These are phyloP conservation scores for Ramichloridium luteum DNA, from an alignment of 2,329 filamentous ascomycete species.

Conservation along the genomic window DNA sequence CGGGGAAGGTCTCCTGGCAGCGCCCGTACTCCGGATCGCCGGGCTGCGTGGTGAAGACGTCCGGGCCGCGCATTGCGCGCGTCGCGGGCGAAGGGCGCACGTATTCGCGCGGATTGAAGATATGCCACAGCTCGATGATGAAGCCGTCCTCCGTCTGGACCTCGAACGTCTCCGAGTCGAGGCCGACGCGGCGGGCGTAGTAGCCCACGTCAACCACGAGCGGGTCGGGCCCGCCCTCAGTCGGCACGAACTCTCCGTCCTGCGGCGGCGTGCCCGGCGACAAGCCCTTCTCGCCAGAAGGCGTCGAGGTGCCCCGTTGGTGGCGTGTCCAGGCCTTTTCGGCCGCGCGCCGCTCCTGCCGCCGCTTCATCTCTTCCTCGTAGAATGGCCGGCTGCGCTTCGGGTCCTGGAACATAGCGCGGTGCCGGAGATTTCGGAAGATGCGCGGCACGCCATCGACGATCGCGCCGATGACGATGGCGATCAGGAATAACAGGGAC, in stretches of 20 bases:
- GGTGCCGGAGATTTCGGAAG: conserved; percentile 38
- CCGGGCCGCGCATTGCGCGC: conserved; percentile 45
- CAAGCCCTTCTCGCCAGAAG: conserved; percentile 31
- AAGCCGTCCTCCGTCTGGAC: conserved; percentile 94
- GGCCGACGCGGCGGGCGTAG: conserved; percentile 75
- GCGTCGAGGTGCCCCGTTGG: conserved; percentile 31
- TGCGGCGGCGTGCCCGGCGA: too few species aligned
- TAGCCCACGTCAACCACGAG: conserved; percentile 69
- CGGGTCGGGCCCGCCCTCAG: conserved; percentile 69
- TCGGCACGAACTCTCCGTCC: conserved; percentile 51
- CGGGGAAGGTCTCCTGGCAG: conserved; percentile 27
- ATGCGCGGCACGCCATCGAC: conserved; percentile 52
- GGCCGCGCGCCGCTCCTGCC: conserved; percentile 43
- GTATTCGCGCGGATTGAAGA: conserved; percentile 73
- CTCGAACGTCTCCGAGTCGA: conserved; percentile 70
- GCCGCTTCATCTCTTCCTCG: conserved; percentile 55
- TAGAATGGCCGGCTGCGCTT: conserved; percentile 54
- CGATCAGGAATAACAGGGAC: conserved; percentile 62
- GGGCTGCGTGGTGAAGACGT: conserved; percentile 40
- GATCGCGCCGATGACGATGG: conserved; percentile 63
- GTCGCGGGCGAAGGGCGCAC: conserved; percentile 36
- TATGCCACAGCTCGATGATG: conserved; percentile 76
- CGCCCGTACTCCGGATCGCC: conserved; percentile 16
- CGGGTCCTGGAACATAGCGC: conserved; percentile 48
- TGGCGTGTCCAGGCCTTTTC: conserved; percentile 49